These are phyloP conservation scores for Naegleria fowleri DNA, from an alignment of 208 protist species.

Conservation along the genomic window DNA sequence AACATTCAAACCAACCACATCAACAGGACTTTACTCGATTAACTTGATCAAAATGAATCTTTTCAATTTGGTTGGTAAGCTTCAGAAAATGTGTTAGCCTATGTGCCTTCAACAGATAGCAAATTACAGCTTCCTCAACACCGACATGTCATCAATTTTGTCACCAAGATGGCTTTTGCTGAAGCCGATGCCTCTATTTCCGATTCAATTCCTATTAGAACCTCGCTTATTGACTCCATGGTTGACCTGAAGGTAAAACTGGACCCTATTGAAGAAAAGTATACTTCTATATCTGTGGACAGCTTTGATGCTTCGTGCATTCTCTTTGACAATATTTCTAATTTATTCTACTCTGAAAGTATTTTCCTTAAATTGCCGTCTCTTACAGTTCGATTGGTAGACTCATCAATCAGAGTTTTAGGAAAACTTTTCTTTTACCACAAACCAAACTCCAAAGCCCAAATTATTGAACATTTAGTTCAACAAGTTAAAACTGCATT, in stretches of 20 bases:
- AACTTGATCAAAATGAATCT: conserved; percentile 4
- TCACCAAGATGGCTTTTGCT: conserved; percentile 23
- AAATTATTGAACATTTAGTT: conserved; percentile 26
- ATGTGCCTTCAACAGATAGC: not conserved
- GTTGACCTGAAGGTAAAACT: not conserved
- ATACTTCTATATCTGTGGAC: not conserved
- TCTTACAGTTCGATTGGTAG: not conserved
- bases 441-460: not conserved
- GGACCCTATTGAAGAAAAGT: not conserved
- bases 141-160: not conserved
- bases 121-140: not conserved
- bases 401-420: not conserved
- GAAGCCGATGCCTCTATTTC: not conserved
- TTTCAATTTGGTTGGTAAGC: not conserved
- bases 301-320: not conserved
- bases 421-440: conserved; percentile 12
- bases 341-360: conserved; percentile 2
- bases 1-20: not conserved
- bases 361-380: not conserved
- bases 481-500: not conserved
- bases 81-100: not conserved
- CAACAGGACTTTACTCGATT: not conserved
- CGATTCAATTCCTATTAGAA: not conserved
- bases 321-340: not conserved
- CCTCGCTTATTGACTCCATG: not conserved